phyloP scores from a whole-genome alignment of 352 stramenopile species.

The Globisporangium paddicum region DNA sequence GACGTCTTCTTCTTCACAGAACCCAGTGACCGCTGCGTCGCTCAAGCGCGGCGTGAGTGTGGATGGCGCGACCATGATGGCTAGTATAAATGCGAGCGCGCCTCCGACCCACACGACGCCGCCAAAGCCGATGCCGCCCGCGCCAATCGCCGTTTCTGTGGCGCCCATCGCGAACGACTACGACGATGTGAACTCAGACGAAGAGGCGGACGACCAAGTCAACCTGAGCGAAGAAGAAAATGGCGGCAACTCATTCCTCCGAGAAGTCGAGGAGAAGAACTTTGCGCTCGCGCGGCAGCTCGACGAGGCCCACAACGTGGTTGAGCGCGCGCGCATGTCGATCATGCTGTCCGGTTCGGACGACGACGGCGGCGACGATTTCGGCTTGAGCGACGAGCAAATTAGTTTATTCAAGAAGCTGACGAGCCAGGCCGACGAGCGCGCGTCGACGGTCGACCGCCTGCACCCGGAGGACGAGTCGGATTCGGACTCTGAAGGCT shows the following conservation, averaged over 20 bases:
- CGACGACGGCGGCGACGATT: slow-evolving; percentile 48
- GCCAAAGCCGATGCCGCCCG: slow-evolving; percentile 23
- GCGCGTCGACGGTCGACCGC: slow-evolving; percentile 79
- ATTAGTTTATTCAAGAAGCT: slow-evolving; percentile 92
- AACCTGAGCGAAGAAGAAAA: slow-evolving; percentile 62
- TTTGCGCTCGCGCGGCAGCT: slow-evolving; percentile 80
- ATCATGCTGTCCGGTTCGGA: slow-evolving; percentile 83
- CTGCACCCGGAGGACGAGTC: slow-evolving; percentile 74
- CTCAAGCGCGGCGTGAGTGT: slow-evolving; percentile 39
- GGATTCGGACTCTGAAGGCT: slow-evolving; percentile 74
- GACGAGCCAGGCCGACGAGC: slow-evolving; percentile 80
- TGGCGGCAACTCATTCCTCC: slow-evolving; percentile 36
- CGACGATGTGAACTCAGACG: slow-evolving; percentile 73
- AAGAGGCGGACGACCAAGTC: slow-evolving; percentile 78
- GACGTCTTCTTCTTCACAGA: slow-evolving; percentile 1
- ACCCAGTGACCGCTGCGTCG: slow-evolving; percentile 11
- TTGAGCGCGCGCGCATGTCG: slow-evolving; percentile 80
- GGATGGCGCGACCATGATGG: slow-evolving; percentile 16
- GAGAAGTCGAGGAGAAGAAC: slow-evolving; percentile 81
- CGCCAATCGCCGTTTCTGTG: slow-evolving; percentile 17
- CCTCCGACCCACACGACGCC: slow-evolving; percentile 16
- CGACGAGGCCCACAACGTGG: slow-evolving; percentile 77
- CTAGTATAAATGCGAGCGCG: slow-evolving; percentile 12
- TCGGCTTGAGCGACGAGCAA: slow-evolving; percentile 73
- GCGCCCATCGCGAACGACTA: slow-evolving; percentile 49